Conservation (phyloP, 2,329 filamentous ascomycete species). For the Fusarium bactridioides region DNA sequence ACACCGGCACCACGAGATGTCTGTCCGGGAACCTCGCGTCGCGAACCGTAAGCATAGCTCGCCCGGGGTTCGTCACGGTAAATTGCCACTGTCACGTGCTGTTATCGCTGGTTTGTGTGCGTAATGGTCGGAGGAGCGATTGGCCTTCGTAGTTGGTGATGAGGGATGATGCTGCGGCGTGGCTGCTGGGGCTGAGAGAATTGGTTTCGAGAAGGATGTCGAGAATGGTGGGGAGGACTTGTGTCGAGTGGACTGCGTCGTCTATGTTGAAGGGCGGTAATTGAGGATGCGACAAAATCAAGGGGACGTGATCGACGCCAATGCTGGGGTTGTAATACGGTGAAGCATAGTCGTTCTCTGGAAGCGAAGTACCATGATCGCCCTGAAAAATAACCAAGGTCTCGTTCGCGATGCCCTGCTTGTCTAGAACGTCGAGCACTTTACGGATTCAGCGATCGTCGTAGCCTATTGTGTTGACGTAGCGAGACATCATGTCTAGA, state of each 20-base stretch:
- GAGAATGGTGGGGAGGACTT: slow-evolving; percentile 46
- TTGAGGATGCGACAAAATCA: slow-evolving; percentile 45
- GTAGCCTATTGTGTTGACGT: slow-evolving; percentile 45
- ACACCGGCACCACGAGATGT: slow-evolving; percentile 44
- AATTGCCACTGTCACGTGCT: slow-evolving; percentile 46
- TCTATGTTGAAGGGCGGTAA: slow-evolving; percentile 42
- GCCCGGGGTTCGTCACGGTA: slow-evolving; percentile 46
- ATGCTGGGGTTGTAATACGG: slow-evolving; percentile 47
- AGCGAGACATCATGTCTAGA: slow-evolving; percentile 44
- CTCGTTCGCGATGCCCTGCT: slow-evolving; percentile 45
- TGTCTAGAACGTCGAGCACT: slow-evolving; percentile 42
- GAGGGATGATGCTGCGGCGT: slow-evolving; percentile 35
- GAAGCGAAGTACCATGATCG: slow-evolving; percentile 46
- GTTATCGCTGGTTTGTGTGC: slow-evolving; percentile 4
- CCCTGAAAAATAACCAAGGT: slow-evolving; percentile 46
- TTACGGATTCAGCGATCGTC: slow-evolving; percentile 45
- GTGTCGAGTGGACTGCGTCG: slow-evolving; percentile 43
- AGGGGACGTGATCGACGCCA: slow-evolving; percentile 43
- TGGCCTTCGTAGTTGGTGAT: slow-evolving; percentile 45
- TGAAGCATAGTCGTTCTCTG: slow-evolving; percentile 43
- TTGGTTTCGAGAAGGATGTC: slow-evolving; percentile 45
- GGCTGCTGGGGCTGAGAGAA: slow-evolving; percentile 37
- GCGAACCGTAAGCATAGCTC: slow-evolving; percentile 46
- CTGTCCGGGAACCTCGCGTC: slow-evolving; percentile 43
- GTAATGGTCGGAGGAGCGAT: slow-evolving; percentile 41